phyloP scores from a whole-genome alignment of 345 rosid genomes.

The Viola odorata region DNA sequence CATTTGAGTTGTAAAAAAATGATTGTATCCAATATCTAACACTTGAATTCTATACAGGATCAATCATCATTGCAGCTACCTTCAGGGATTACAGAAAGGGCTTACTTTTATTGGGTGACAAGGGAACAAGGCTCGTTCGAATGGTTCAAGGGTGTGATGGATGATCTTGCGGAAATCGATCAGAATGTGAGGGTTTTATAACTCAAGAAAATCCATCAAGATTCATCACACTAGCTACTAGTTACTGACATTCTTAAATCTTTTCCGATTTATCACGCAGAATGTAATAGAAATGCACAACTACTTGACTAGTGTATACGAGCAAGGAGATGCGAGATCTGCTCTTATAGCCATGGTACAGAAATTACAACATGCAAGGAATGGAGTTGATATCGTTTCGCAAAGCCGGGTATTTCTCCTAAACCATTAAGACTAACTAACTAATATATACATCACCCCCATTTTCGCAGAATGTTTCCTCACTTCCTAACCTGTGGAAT shows the following conservation, averaged over 20 bases:
- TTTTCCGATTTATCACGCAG: conserved; percentile 22
- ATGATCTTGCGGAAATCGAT: conserved; percentile 82
- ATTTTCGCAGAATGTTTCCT: background rate
- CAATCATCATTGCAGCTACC: background rate
- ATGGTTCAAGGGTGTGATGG: conserved; percentile 99
- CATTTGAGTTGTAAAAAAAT: background rate
- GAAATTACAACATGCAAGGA: conserved; percentile 87
- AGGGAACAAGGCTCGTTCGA: conserved; percentile 95
- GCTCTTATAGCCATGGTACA: conserved; percentile 94
- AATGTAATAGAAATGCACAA: conserved; percentile 95
- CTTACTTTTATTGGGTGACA: conserved; percentile 95
- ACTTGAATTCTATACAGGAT: conserved; percentile 12
- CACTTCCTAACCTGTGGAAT: conserved; percentile 1
- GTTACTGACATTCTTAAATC: too few relatives aligned
- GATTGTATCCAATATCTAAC: background rate
- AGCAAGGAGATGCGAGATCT: conserved; percentile 96
- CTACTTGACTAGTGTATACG: conserved; percentile 90
- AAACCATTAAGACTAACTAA: background rate
- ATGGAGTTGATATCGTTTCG: conserved; percentile 86
- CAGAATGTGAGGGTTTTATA: conserved; percentile 33
- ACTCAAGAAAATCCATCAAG: background rate
- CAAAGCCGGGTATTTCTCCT: conserved; percentile 59
- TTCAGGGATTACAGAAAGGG: conserved; percentile 68
- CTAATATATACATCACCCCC: background rate
- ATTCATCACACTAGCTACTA: too few relatives aligned